These are phyloP conservation scores for Cyclotella sp. DNA, from an alignment of 108 stramenopile species.

Conservation along the genomic window DNA sequence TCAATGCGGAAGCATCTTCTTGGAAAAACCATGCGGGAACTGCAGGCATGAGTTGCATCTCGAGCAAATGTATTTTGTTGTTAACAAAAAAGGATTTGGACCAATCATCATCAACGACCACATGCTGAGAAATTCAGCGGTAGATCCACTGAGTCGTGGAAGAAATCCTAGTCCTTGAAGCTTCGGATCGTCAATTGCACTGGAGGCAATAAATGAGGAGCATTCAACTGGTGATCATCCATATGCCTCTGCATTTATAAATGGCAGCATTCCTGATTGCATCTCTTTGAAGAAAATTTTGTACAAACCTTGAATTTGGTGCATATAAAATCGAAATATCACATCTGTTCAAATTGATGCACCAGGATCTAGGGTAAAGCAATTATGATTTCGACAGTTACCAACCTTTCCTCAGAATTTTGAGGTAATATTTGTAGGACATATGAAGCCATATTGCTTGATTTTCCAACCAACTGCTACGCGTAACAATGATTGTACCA, in stretches of 20 bases:
- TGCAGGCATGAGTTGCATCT: conserved; percentile 71
- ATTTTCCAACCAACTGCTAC: conserved; percentile 84
- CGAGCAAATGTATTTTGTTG: conserved; percentile 25
- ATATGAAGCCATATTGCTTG: conserved; percentile 84
- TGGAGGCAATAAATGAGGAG: conserved; percentile 83
- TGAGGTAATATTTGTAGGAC: conserved; percentile 89
- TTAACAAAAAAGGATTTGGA: conserved; percentile 63
- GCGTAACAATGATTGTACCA: background rate
- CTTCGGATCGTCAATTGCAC: conserved; percentile 70
- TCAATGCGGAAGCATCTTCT: conserved; percentile 7
- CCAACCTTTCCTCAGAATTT: conserved; percentile 62
- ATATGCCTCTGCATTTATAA: conserved; percentile 69
- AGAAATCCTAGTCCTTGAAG: conserved; percentile 69
- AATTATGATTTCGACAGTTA: no score
- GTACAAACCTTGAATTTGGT: conserved; percentile 39
- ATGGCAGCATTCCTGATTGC: conserved; percentile 70
- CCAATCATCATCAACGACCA: conserved; percentile 83
- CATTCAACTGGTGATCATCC: conserved; percentile 80
- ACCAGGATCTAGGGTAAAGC: no score
- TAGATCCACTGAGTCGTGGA: conserved; percentile 78
- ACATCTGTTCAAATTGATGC: background rate
- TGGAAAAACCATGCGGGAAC: conserved; percentile 72
- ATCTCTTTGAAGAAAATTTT: conserved; percentile 77
- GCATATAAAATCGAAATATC: background rate
- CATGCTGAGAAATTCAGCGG: conserved; percentile 85